phyloP scores from a whole-genome alignment of 805 yeast genomes.

The Candida maltosa region DNA sequence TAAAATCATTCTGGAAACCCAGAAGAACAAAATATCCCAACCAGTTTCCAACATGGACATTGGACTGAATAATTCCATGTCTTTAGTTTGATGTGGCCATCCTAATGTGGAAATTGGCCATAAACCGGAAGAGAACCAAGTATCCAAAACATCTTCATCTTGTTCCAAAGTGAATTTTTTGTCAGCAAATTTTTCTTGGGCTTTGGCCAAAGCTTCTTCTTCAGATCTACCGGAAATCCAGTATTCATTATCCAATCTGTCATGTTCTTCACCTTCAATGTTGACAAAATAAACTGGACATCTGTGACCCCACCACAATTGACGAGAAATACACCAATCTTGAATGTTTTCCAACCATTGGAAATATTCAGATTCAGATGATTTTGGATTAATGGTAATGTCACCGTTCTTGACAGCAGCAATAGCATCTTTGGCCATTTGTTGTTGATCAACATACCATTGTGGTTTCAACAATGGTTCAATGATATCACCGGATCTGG shows the following conservation, averaged over 20 bases:
- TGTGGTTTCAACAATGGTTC: conserved; percentile 98
- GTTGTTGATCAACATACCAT: conserved; percentile 96
- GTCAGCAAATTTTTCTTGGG: conserved; percentile 67
- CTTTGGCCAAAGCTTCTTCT: conserved; percentile 85
- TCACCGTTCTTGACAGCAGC: conserved; percentile 80
- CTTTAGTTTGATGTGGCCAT: conserved; percentile 83
- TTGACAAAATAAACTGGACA: conserved; percentile 91
- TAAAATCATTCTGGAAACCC: conserved; percentile 97
- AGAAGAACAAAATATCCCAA: conserved; percentile 98
- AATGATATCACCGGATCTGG: conserved; percentile 94
- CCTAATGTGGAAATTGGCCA: conserved; percentile 98
- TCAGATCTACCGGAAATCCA: conserved; percentile 89
- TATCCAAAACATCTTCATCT: conserved; percentile 97
- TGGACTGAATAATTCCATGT: conserved; percentile 78
- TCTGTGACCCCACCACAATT: conserved; percentile 93
- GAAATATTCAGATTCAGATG: conserved; percentile 90
- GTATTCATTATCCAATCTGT: conserved; percentile 58
- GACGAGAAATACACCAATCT: conserved; percentile 99
- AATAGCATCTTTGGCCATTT: conserved; percentile 85
- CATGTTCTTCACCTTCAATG: conserved; percentile 71
- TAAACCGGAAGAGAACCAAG: conserved; percentile 97
- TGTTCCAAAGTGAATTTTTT: conserved; percentile 75
- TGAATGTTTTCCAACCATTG: conserved; percentile 94
- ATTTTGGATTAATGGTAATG: conserved; percentile 77
- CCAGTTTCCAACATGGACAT: conserved; percentile 96